phyloP scores from a whole-genome alignment of 2,329 filamentous ascomycete species.

The Colletotrichum viniferum region DNA sequence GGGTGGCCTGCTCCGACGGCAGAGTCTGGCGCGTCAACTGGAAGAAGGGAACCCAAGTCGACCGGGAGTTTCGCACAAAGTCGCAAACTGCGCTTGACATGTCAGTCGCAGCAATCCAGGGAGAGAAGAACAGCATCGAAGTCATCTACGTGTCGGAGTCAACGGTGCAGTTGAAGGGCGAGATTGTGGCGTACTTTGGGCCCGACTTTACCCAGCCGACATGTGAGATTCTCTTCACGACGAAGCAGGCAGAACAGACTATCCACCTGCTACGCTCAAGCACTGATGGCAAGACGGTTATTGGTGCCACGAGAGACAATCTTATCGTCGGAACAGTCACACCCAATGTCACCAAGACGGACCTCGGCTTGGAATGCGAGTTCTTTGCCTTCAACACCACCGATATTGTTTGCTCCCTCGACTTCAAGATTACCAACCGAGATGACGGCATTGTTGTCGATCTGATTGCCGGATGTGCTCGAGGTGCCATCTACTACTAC shows the following conservation, averaged over 20 bases:
- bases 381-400: constrained; percentile 63
- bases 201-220: constrained; percentile 27
- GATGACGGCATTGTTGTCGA: constrained; percentile 57
- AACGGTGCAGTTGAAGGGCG: constrained; percentile 10
- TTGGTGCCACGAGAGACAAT: constrained; percentile 41
- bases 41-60: constrained; percentile 50
- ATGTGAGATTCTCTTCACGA: constrained; percentile 40
- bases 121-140: constrained; percentile 42
- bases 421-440: constrained; percentile 54
- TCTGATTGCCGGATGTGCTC: constrained; percentile 76
- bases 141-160: constrained; percentile 36
- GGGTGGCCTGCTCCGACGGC: constrained; percentile 65
- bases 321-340: constrained; percentile 65
- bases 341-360: constrained; percentile 30
- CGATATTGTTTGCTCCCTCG: constrained; percentile 70
- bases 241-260: constrained; percentile 38
- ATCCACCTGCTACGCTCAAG: constrained; percentile 51
- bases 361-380: constrained; percentile 54
- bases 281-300: constrained; percentile 61
- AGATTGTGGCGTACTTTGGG: constrained; percentile 52
- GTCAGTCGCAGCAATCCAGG: constrained; percentile 41
- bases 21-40: constrained; percentile 63
- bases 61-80: constrained; percentile 45
- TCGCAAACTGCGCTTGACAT: constrained; percentile 52
- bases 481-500: constrained; percentile 83